phyloP scores from a whole-genome alignment of 2,329 filamentous ascomycete genomes.

The Orbilia ellipsospora region DNA sequence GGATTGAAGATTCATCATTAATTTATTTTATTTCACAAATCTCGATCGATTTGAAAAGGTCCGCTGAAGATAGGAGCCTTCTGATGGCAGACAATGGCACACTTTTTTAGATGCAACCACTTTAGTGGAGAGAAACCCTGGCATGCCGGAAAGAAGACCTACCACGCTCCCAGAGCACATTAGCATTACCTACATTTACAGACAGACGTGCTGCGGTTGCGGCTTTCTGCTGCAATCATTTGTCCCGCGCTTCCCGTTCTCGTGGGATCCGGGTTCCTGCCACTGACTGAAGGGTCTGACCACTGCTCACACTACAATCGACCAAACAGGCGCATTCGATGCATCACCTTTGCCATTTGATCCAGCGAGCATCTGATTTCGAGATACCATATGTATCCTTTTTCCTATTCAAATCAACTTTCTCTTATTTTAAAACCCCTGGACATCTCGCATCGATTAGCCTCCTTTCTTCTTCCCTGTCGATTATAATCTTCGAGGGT shows the following conservation, averaged over 20 bases:
- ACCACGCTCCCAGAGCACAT: no score
- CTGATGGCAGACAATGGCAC: background rate
- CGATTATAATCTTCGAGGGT: background rate
- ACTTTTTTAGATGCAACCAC: constrained; percentile 14
- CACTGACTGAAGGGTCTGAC: no score
- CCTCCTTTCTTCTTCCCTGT: background rate
- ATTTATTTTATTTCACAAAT: background rate
- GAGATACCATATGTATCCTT: background rate
- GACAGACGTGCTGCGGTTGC: constrained; percentile 23
- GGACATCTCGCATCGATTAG: background rate
- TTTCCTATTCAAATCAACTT: background rate
- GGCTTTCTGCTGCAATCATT: constrained; percentile 25
- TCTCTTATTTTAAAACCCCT: background rate
- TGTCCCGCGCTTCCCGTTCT: constrained; percentile 23
- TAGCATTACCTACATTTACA: background rate
- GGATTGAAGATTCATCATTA: no score
- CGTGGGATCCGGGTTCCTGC: background rate
- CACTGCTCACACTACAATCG: no score
- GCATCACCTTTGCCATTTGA: no score
- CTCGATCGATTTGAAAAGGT: constrained; percentile 7
- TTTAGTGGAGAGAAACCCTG: constrained; percentile 14
- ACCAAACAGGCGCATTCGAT: no score
- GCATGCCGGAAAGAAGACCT: background rate
- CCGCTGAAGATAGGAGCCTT: constrained; percentile 37
- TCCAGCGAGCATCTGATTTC: background rate